Evolutionary conservation across 2,329 filamentous ascomycete species (phyloP).

Genomic region (Talaromyces sp.): DNA sequence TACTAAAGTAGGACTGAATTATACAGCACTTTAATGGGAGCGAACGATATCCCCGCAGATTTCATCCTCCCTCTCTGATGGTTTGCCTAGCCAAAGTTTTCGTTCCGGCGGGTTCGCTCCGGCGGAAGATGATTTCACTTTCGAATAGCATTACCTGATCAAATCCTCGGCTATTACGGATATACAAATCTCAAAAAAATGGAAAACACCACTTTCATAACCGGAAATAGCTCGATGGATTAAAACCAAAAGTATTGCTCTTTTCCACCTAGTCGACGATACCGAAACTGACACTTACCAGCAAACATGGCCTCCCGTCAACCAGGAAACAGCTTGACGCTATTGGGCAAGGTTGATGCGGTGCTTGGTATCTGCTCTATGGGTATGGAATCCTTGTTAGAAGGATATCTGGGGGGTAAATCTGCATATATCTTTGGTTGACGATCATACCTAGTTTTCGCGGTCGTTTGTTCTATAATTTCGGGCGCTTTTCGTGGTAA

Average conservation of each 20-base stretch:
- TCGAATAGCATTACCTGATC: too few relatives aligned
- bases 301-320: background rate
- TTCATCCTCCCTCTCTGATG: background rate
- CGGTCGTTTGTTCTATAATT: constrained; percentile 2
- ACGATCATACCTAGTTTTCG: background rate
- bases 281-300: background rate
- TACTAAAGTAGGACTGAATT: background rate
- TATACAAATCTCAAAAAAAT: background rate
- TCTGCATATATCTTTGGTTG: background rate
- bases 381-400: background rate
- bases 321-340: background rate
- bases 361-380: background rate
- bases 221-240: background rate
- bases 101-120: background rate
- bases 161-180: background rate
- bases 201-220: background rate
- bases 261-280: background rate
- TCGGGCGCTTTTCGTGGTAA: background rate
- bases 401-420: background rate
- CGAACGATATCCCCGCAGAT: background rate
- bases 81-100: background rate
- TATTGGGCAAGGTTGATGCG: background rate
- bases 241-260: background rate
- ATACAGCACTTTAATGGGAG: background rate
- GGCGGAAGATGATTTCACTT: background rate